Conservation (phyloP, 768 basidiomycete species). For the Mycena vitilis region DNA sequence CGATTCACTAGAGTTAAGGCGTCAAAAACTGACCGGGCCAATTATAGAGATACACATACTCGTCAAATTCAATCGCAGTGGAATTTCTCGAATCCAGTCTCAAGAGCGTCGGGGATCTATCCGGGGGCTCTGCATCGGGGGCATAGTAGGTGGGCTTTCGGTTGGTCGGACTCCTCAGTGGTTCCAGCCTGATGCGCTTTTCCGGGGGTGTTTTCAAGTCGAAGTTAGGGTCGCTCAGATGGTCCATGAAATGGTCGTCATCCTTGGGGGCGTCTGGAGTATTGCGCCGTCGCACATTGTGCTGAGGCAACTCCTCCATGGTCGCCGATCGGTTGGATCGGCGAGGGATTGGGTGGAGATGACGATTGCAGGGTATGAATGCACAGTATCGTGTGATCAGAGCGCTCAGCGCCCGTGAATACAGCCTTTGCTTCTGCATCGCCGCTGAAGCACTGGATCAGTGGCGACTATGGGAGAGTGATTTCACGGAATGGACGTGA, state of each 20-base stretch:
- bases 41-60: slow-evolving; percentile 62
- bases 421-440: too few relatives aligned
- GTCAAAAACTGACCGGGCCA: slow-evolving; percentile 8
- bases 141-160: slow-evolving; percentile 55
- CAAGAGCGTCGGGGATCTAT: slow-evolving; percentile 57
- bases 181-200: slow-evolving; percentile 38
- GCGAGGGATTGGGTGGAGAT: too few relatives aligned
- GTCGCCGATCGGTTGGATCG: slow-evolving; percentile 20
- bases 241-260: slow-evolving; percentile 75
- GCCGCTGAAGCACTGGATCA: too few relatives aligned
- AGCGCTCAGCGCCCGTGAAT: too few relatives aligned
- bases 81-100: slow-evolving; percentile 64
- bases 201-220: slow-evolving; percentile 59
- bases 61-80: slow-evolving; percentile 73
- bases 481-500: too few relatives aligned
- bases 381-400: too few relatives aligned
- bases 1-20: slow-evolving; percentile 69
- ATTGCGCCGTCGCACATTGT: slow-evolving; percentile 57
- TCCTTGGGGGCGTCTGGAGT: slow-evolving; percentile 87
- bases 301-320: slow-evolving; percentile 50
- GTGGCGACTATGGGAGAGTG: too few relatives aligned
- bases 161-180: slow-evolving; percentile 44
- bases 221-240: slow-evolving; percentile 86
- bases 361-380: too few relatives aligned
- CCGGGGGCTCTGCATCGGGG: slow-evolving; percentile 54